phyloP scores from a whole-genome alignment of 208 protist genomes.

The Hexamita inflata region DNA sequence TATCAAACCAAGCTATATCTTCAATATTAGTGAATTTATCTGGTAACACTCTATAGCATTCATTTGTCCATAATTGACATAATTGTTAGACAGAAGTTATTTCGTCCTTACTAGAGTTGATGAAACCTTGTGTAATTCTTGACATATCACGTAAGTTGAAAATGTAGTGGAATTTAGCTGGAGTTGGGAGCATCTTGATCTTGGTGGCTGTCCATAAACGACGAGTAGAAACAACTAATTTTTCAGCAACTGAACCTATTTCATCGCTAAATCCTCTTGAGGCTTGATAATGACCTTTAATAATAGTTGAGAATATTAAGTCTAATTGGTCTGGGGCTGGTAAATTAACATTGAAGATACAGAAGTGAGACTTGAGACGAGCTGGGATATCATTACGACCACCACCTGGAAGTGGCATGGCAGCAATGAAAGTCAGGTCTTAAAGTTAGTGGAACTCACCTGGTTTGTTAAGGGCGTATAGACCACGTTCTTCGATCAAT shows the following conservation, averaged over 20 bases:
- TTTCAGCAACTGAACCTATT: conserved; percentile 64
- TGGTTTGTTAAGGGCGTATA: conserved; percentile 60
- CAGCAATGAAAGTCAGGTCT: conserved; percentile 77
- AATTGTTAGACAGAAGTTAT: conserved; percentile 52
- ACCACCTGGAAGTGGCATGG: conserved; percentile 84
- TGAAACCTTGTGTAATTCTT: conserved; percentile 81
- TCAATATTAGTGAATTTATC: conserved; percentile 78
- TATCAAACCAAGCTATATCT: conserved; percentile 82
- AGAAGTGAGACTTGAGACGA: conserved; percentile 78
- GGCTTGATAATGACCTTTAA: conserved; percentile 59
- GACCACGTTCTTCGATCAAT: conserved; percentile 55
- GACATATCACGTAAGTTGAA: conserved; percentile 92
- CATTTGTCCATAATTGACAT: conserved; percentile 78
- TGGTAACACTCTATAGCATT: conserved; percentile 79
- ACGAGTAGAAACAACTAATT: conserved; percentile 72
- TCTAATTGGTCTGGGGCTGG: conserved; percentile 75
- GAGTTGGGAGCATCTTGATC: conserved; percentile 81
- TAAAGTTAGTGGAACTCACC: conserved; percentile 75
- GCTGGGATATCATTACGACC: conserved; percentile 92
- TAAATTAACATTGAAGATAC: conserved; percentile 80
- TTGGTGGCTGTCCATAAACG: conserved; percentile 74
- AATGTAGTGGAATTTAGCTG: conserved; percentile 94
- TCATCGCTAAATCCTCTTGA: conserved; percentile 65
- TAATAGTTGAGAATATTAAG: conserved; percentile 78
- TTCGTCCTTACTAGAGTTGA: conserved; percentile 59